Conservation (phyloP, 148 eudicot genomes). For the Rhododendron ovatum region DNA sequence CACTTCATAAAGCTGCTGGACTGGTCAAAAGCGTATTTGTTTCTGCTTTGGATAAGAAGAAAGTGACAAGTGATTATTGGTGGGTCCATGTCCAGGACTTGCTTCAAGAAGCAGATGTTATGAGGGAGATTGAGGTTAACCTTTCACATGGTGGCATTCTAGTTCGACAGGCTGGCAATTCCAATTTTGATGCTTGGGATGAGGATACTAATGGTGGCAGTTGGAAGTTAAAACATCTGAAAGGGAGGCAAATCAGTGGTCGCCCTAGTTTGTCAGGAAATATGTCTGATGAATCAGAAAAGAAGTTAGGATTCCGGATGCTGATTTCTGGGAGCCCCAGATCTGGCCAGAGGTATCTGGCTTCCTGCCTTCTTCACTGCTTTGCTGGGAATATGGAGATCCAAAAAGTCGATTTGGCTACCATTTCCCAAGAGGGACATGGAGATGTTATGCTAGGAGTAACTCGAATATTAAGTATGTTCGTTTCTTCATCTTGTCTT, state of each 20-base stretch:
- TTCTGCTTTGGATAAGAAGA: conserved; percentile 51
- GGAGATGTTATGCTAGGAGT: conserved; percentile 79
- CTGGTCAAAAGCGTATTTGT: conserved; percentile 40
- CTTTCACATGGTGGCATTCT: conserved; percentile 47
- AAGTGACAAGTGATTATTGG: conserved; percentile 50
- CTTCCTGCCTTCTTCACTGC: conserved; percentile 83
- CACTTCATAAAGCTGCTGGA: conserved; percentile 50
- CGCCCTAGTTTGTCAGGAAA: conserved; percentile 39
- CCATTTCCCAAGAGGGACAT: conserved; percentile 84
- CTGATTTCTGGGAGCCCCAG: conserved; percentile 79
- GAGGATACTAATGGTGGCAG: conserved; percentile 28
- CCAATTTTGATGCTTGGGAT: conserved; percentile 18
- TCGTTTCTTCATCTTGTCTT: conserved; percentile 11
- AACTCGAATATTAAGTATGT: conserved; percentile 73
- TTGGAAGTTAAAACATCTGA: conserved; percentile 15
- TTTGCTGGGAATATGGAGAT: conserved; percentile 72
- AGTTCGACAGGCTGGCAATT: conserved; percentile 33
- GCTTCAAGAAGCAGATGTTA: conserved; percentile 55
- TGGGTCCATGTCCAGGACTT: conserved; percentile 43
- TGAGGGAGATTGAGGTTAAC: conserved; percentile 41
- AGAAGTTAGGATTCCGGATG: conserved; percentile 62
- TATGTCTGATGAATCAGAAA: conserved; percentile 29
- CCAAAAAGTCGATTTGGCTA: conserved; percentile 88
- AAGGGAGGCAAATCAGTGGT: conserved; percentile 24
- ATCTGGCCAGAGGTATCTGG: conserved; percentile 91